phyloP scores from a whole-genome alignment of 768 basidiomycete genomes.

The Pluteus cervinus region DNA sequence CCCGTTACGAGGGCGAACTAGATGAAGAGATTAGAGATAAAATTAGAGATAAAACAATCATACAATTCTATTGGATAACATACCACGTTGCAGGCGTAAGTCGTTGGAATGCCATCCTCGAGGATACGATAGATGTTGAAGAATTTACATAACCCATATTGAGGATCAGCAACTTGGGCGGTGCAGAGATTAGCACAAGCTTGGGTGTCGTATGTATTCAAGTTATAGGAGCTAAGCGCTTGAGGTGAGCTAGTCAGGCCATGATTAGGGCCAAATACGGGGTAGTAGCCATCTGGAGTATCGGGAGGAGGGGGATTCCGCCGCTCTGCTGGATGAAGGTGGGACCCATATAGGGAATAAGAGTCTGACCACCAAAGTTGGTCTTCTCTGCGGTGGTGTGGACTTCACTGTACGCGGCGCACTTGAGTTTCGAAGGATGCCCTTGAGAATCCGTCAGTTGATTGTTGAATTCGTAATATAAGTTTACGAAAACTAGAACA shows the following conservation, averaged over 20 bases:
- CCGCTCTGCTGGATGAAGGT: conserved; percentile 40
- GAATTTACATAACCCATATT: conserved; percentile 41
- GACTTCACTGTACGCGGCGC: conserved; percentile 38
- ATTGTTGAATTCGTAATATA: conserved; percentile 47
- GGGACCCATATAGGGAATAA: conserved; percentile 24
- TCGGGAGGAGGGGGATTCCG: conserved; percentile 29
- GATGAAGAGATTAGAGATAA: too few relatives aligned
- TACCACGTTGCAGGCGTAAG: conserved; percentile 46
- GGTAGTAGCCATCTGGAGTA: conserved; percentile 26
- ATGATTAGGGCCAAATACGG: conserved; percentile 37
- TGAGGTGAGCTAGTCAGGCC: conserved; percentile 42
- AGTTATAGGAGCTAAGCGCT: conserved; percentile 22
- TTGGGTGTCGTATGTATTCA: conserved; percentile 40
- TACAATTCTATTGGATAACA: too few relatives aligned
- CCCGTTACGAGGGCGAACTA: too few relatives aligned
- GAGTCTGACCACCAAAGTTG: conserved; percentile 38
- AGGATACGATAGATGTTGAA: conserved; percentile 52
- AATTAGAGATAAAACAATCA: too few relatives aligned
- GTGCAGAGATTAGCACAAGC: conserved; percentile 42
- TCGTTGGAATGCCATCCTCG: conserved; percentile 37
- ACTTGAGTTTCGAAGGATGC: conserved; percentile 41
- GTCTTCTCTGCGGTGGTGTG: conserved; percentile 40
- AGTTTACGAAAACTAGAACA: conserved; percentile 37
- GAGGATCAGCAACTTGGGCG: conserved; percentile 31
- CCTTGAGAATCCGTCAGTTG: conserved; percentile 29